Evolutionary conservation across 2,329 filamentous ascomycete species (phyloP).

Genomic region (Grosmannia serpens): DNA sequence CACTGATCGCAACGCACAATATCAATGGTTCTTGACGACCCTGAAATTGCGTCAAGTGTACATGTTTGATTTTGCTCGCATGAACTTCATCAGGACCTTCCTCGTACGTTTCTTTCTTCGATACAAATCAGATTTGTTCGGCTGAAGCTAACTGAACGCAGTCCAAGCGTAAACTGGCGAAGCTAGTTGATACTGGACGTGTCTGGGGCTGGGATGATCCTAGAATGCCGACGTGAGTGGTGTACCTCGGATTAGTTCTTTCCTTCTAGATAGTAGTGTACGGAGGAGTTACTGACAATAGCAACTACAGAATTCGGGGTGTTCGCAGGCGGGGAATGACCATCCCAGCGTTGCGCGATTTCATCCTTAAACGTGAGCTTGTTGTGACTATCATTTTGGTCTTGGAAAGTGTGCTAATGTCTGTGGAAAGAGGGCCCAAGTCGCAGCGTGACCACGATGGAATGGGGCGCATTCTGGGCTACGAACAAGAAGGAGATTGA

Average conservation of each 20-base stretch:
- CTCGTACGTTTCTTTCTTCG: slow-evolving; percentile 23
- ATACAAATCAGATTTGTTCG: background rate
- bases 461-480: slow-evolving; percentile 66
- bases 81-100: slow-evolving; percentile 76
- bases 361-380: slow-evolving; percentile 55
- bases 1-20: slow-evolving; percentile 76
- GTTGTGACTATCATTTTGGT: background rate
- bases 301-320: slow-evolving; percentile 37
- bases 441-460: slow-evolving; percentile 73
- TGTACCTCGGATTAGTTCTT: background rate
- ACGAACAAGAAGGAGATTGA: slow-evolving; percentile 77
- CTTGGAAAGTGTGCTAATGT: background rate
- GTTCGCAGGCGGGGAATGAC: slow-evolving; percentile 70
- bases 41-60: slow-evolving; percentile 64
- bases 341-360: slow-evolving; percentile 66
- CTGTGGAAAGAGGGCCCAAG: slow-evolving; percentile 51
- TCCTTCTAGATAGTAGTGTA: slow-evolving; percentile 19
- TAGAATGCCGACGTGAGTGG: slow-evolving; percentile 57
- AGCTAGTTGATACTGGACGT: slow-evolving; percentile 63
- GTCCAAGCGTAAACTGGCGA: slow-evolving; percentile 77
- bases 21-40: slow-evolving; percentile 73
- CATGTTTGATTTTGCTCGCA: slow-evolving; percentile 75
- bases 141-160: background rate
- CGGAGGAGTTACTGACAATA: background rate
- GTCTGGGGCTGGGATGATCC: slow-evolving; percentile 84